Base-by-base conservation (phyloP, 352 stramenopile genomes). In the Pythium vanterpoolii region DNA sequence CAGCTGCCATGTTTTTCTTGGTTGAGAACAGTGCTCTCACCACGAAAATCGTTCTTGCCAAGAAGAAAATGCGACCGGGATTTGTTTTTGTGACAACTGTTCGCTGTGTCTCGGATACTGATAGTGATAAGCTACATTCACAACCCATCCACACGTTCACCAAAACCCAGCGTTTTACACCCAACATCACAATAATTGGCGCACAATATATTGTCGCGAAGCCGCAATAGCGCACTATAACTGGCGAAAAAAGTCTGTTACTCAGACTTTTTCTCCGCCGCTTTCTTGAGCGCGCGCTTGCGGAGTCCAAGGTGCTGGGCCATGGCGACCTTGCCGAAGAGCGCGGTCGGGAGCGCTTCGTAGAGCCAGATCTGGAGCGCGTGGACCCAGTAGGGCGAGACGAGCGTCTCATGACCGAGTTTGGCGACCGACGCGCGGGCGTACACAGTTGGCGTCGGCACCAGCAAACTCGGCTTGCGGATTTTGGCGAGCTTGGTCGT, bases 401-500 rank as follows among this genome's bases (percentile, higher is more conserved):
- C 76, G 13, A 96, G 77, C 52, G 87, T 93, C 59, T 95, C 89
- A 67, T 97, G 94, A 52, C 96, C 97, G 52, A 99, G 87, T 60
- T 94, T 96, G 39, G 78, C 86, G 45, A 99, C 87, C 9, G 86
- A 96, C 23, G 95, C 79, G 52, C 83, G 83, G 48, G 93, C 96
- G 81, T 98, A 99, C 34, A 86, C 86, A 10, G 84, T 64, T 8
- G 96, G 87, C 49, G 79, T 93, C 27, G 96, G 96, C 53, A 98
- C 94, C 66, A 92, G 93, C 60, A 99, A 85, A 57, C 73, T 95
- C 57, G 93, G 72, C 62, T 98, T 94, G 52, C 96, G 89, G 81
- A 99, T 98, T 79, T 99, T 99, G 55, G 96, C 96, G 46, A 99
- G 77, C 80, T 99, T 99, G 24, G 97, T 99, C 33, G 96, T 96